Conservation (phyloP, 768 basidiomycete genomes). For the Gloeopeniophorella convolvens region DNA sequence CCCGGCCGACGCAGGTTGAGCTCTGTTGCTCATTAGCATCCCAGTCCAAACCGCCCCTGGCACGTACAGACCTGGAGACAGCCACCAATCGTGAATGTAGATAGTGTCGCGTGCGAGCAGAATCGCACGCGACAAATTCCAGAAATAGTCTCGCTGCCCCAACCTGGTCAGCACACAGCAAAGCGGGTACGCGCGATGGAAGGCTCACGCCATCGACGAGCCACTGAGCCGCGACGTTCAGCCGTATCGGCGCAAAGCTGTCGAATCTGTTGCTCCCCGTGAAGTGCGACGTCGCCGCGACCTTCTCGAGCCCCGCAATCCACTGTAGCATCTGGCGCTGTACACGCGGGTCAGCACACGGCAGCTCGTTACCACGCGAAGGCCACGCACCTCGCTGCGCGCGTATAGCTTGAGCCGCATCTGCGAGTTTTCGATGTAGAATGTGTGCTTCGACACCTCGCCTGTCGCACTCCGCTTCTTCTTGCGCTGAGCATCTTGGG, state of each 20-base stretch:
- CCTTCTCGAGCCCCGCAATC: conserved; percentile 85
- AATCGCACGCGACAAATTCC: conserved; percentile 92
- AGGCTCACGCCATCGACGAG: conserved; percentile 87
- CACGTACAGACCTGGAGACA: conserved; percentile 62
- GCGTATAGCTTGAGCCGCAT: conserved; percentile 82
- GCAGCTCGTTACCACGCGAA: neutral
- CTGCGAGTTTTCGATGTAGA: conserved; percentile 90
- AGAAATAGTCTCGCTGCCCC: conserved; percentile 88
- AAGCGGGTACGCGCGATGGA: neutral
- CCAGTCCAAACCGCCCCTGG: neutral
- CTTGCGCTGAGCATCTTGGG: conserved; percentile 34
- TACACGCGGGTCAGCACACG: conserved; percentile 8
- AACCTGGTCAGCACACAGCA: neutral
- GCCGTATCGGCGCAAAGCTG: conserved; percentile 87
- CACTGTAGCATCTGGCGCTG: conserved; percentile 96
- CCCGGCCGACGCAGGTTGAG: conserved; percentile 79
- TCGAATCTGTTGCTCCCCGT: conserved; percentile 80
- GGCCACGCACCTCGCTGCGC: conserved; percentile 63
- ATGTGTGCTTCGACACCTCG: conserved; percentile 88
- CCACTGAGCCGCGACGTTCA: conserved; percentile 96
- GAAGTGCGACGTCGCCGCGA: conserved; percentile 71
- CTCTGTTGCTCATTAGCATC: conserved; percentile 38
- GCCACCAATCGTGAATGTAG: conserved; percentile 99
- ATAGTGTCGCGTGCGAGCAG: conserved; percentile 81
- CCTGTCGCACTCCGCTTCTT: conserved; percentile 42